Evolutionary conservation across 208 protist species (phyloP).

Genomic region (Wallacemonas collosoma): DNA sequence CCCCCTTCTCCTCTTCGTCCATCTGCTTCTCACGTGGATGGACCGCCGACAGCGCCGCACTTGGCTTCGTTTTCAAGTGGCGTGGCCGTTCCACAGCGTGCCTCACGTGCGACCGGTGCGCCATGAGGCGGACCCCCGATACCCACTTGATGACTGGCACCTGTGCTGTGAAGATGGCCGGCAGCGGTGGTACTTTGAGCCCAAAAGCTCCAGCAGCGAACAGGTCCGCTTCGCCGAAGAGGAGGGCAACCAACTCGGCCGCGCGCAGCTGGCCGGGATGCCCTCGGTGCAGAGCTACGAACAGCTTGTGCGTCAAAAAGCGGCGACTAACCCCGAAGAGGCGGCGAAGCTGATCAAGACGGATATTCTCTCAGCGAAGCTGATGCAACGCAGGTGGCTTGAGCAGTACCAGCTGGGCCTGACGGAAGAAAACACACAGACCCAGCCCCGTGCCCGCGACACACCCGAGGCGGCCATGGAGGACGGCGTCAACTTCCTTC

Average conservation of each 20-base stretch:
- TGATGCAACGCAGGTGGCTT: conserved; percentile 44
- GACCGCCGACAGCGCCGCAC: conserved; percentile 55
- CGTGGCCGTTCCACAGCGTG: conserved; percentile 41
- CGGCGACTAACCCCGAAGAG: conserved; percentile 19
- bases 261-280: conserved; percentile 55
- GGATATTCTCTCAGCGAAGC: conserved; percentile 45
- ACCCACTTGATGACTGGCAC: conserved; percentile 76
- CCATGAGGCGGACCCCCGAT: conserved; percentile 26
- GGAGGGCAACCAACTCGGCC: conserved; percentile 58
- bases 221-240: conserved; percentile 47
- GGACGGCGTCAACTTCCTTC: conserved; percentile 70
- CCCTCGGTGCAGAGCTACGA: conserved; percentile 38
- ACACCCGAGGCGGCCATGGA: conserved; percentile 51
- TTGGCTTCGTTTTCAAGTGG: conserved; percentile 34
- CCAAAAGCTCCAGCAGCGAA: conserved; percentile 8
- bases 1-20: conserved; percentile 46
- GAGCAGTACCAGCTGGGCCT: conserved; percentile 78
- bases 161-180: conserved; percentile 87
- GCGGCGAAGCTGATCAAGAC: conserved; percentile 17
- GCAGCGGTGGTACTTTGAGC: conserved; percentile 74
- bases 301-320: conserved; percentile 22
- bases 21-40: conserved; percentile 46
- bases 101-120: conserved; percentile 45
- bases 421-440: conserved; percentile 13
- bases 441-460: conserved; percentile 7